Evolutionary conservation across 225 moss, liverwort and hornwort genomes (phyloP), one percentile per base, ranked within the genome.

Genomic region (Pleurozium schreberi): DNA sequence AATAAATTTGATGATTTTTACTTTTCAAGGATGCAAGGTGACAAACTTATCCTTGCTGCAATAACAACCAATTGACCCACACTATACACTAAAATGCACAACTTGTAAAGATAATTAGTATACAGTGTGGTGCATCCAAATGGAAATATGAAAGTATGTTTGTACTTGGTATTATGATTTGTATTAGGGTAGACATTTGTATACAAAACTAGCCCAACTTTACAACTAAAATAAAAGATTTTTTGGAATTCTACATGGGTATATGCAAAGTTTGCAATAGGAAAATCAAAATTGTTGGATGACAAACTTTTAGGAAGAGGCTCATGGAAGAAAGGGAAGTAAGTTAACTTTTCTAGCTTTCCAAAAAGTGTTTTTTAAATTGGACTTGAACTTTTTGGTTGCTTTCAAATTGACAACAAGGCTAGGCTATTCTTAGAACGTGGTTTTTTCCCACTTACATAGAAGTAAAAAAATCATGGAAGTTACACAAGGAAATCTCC

Each of bases 11-110:
- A 71, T 43, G 27, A 27, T 43, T 15, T 70, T 1, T 0, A 16
- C 0, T 75, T 75, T 75, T 49, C 4, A 31, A 0, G n/a, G n/a
- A n/a, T 75, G 0, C 11, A 49, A 30, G 19, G 49, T 75, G 12
- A 33, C 33, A 45, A 47, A 31, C 19, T 49, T 49, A 19, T 75
- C 18, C 4, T 5, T 12, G n/a, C n/a, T n/a, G n/a, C n/a, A n/a
- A 31, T 0, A 5, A 0, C 5, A 0, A 19, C 3, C 5, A 75
- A 19, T 49, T 5, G 49, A 0, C 20, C 30, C 4, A 30, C 5
- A 1, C 4, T 49, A 12, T 75, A 31, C 4, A 47, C 75, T 49
- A 31, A 49, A 33, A 75, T 49, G 12, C 0, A 30, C 16, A 75
- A 12, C 3, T 16, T 43, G 17, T 45, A 0, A 27, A 45, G 28